Evolutionary conservation across 2,329 filamentous ascomycete genomes (phyloP), one percentile per base, ranked within the genome.

Genomic region (Colletotrichum plurivorum): DNA sequence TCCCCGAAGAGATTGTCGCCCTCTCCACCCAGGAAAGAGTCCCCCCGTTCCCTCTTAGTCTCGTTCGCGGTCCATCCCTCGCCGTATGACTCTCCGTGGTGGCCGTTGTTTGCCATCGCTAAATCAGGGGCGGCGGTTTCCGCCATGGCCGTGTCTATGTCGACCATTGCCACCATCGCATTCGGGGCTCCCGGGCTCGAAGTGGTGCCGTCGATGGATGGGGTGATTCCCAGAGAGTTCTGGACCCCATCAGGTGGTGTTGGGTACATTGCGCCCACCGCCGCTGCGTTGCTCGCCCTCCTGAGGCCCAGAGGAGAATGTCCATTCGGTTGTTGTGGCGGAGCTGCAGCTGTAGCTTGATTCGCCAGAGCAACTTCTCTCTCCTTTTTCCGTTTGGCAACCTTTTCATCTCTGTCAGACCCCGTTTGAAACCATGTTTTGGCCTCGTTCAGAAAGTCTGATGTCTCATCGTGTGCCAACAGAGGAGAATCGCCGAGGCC

Each of bases 161-260:
- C 75, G 31, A 70, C 71, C 3, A 73, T 66, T 12, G 72, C 73
- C 9, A 77, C 71, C 0, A 74, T 70, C 13, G 71, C 70, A 2
- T 75, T 72, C 45, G 78, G 80, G 49, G 88, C 87, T 4, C 82
- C 84, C 0, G 89, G 89, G 60, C 89, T 91, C 2, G 87, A 87
- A 2, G 82, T 80, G 2, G 82, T 83, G 5, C 84, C 85, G 66
- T 91, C 89, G 61, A 90, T 83, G 2, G 86, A 86, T 4, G 88
- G 86, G 0, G 87, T 88, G 7, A 86, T 82, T 3, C 84, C 89
- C 10, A 84, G 78, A 2, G 81, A 78, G 59, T 84, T 83, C 48
- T 89, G 89, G 18, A 91, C 80, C 15, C 85, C 90, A 75, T 93
- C 91, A 12, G 92, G 92, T 2, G 92, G 92, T 6, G 92, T 94